phyloP scores from a whole-genome alignment of 768 basidiomycete genomes.

The Lactarius deliciosus region DNA sequence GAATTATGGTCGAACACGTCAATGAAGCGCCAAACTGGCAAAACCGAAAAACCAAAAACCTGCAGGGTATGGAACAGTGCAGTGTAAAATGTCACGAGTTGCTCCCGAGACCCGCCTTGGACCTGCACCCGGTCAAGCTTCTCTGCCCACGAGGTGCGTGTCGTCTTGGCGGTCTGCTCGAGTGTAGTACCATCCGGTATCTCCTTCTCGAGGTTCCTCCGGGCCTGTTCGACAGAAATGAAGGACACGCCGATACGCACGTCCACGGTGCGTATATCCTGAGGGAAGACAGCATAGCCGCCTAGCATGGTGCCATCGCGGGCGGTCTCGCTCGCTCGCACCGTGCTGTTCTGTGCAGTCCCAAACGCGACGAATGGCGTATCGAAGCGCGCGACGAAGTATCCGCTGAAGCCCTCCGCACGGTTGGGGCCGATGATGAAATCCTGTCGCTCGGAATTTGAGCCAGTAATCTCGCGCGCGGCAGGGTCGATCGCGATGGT shows the following conservation, averaged over 20 bases:
- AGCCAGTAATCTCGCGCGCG: conserved; percentile 56
- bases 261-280: conserved; percentile 41
- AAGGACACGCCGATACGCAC: conserved; percentile 72
- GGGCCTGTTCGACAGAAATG: conserved; percentile 63
- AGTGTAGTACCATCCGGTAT: conserved; percentile 41
- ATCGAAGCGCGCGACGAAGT: conserved; percentile 62
- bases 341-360: conserved; percentile 46
- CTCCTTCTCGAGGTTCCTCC: conserved; percentile 42
- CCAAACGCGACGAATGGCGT: conserved; percentile 48
- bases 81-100: conserved; percentile 50
- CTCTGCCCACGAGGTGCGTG: conserved; percentile 41
- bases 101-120: conserved; percentile 37
- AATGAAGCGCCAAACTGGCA: neutral
- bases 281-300: conserved; percentile 50
- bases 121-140: conserved; percentile 42
- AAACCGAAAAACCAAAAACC: conserved; percentile 35
- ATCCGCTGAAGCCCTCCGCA: conserved; percentile 39
- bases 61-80: conserved; percentile 63
- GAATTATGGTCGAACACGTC: conserved; percentile 10
- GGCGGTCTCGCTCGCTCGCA: conserved; percentile 33
- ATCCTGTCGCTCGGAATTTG: conserved; percentile 69
- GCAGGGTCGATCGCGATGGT: conserved; percentile 45
- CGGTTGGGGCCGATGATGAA: conserved; percentile 58
- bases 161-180: conserved; percentile 40
- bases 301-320: conserved; percentile 48